Evolutionary conservation across 2,329 filamentous ascomycete species (phyloP).

Genomic region (Colletotrichum trifolii): DNA sequence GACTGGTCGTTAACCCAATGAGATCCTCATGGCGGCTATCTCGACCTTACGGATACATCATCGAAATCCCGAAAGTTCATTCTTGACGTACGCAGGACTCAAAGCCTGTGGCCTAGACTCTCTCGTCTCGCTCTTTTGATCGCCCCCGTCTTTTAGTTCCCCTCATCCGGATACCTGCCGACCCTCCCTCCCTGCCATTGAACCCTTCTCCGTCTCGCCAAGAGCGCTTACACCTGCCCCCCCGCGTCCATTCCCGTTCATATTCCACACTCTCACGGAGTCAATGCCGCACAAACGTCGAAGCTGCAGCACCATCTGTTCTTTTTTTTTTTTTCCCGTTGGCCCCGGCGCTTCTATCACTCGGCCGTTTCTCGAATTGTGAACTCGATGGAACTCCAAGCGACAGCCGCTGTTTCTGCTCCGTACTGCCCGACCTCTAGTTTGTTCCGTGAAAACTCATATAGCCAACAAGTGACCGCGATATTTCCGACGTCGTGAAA

Average conservation of each 20-base stretch:
- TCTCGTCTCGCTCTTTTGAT: background rate
- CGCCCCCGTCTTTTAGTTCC: background rate
- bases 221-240: slow-evolving; percentile 33
- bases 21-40: no score
- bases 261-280: background rate
- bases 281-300: slow-evolving; percentile 27
- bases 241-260: background rate
- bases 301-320: slow-evolving; percentile 5
- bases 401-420: slow-evolving; percentile 10
- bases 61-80: slow-evolving; percentile 12
- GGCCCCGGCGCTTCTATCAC: background rate
- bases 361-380: slow-evolving; percentile 1
- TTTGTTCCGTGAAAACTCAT: slow-evolving; percentile 1
- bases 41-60: no score
- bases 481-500: background rate
- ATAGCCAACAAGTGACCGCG: slow-evolving; percentile 22
- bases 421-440: slow-evolving; percentile 6
- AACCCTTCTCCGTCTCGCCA: slow-evolving; percentile 8
- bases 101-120: background rate
- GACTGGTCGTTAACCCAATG: no score
- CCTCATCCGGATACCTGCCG: slow-evolving; percentile 3
- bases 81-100: background rate
- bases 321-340: no score
- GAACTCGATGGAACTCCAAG: slow-evolving; percentile 29
- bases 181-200: slow-evolving; percentile 13